phyloP scores from a whole-genome alignment of 345 rosid species.

The Salix arbutifolia region DNA sequence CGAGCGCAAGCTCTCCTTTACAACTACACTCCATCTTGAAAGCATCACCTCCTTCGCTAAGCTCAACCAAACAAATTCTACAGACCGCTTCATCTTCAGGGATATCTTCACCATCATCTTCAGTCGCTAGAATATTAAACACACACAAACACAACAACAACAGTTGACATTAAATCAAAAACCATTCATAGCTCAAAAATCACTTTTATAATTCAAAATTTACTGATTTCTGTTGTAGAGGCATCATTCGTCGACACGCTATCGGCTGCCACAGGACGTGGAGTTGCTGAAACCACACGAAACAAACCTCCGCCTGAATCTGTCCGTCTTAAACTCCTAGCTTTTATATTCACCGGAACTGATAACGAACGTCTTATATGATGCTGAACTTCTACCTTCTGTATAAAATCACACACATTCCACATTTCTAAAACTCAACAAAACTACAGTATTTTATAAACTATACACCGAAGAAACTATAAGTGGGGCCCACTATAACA shows the following conservation, averaged over 20 bases:
- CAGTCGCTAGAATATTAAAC: constrained; percentile 16
- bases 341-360: constrained; percentile 46
- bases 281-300: constrained; percentile 43
- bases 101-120: constrained; percentile 46
- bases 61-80: constrained; percentile 56
- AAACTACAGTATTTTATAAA: background rate
- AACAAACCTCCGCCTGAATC: constrained; percentile 43
- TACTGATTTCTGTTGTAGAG: constrained; percentile 32
- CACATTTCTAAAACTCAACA: background rate
- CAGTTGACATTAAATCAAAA: background rate
- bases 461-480: no score
- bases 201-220: background rate
- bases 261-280: constrained; percentile 24
- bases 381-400: constrained; percentile 33
- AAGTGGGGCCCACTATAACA: no score
- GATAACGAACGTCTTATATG: constrained; percentile 48
- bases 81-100: constrained; percentile 66
- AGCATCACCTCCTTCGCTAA: constrained; percentile 51
- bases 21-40: constrained; percentile 66
- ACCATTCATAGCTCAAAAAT: background rate
- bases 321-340: constrained; percentile 35
- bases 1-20: constrained; percentile 63
- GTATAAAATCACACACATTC: constrained; percentile 1
- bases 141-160: background rate
- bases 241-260: constrained; percentile 21